A percentile compares a stretch with the other conserved stretches of the same genome.
Evolutionary conservation across 768 basidiomycete genomes (phyloP).

Genomic region (Hirschioporus abietinus): DNA sequence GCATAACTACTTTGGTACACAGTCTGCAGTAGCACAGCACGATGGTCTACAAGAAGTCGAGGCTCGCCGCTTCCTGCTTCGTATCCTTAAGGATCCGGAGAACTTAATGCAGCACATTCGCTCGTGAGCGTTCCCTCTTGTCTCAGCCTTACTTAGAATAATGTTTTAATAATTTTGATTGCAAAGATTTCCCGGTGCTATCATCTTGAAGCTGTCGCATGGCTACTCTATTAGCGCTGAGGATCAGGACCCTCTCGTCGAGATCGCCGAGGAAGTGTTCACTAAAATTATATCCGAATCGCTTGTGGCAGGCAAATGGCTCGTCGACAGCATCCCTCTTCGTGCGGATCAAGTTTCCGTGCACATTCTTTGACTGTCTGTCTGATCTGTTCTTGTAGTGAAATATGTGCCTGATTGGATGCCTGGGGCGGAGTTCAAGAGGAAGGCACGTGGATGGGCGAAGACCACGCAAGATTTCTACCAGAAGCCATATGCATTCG

Average conservation of each 20-base stretch:
- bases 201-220: conserved; percentile 23
- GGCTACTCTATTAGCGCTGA: conserved; percentile 22
- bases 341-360: conserved; percentile 11
- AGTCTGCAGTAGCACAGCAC: no score
- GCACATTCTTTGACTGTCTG: no score
- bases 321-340: conserved; percentile 25
- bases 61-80: no score
- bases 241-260: conserved; percentile 32
- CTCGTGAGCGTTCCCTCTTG: no score
- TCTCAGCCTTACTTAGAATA: no score
- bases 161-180: no score
- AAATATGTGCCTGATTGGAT: conserved; percentile 44
- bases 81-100: no score
- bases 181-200: conserved; percentile 14
- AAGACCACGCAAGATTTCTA: conserved; percentile 24
- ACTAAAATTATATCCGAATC: conserved; percentile 11
- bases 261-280: conserved; percentile 21
- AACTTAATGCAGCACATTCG: no score
- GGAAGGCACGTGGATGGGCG: conserved; percentile 39
- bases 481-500: conserved; percentile 34
- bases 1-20: no score
- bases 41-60: no score
- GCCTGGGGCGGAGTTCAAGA: conserved; percentile 44
- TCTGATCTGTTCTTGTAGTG: conserved; percentile 18
- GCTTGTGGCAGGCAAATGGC: conserved; percentile 24